Evolutionary conservation across 2,329 filamentous ascomycete species (phyloP).

Genomic region (Niveomyces coronatus): DNA sequence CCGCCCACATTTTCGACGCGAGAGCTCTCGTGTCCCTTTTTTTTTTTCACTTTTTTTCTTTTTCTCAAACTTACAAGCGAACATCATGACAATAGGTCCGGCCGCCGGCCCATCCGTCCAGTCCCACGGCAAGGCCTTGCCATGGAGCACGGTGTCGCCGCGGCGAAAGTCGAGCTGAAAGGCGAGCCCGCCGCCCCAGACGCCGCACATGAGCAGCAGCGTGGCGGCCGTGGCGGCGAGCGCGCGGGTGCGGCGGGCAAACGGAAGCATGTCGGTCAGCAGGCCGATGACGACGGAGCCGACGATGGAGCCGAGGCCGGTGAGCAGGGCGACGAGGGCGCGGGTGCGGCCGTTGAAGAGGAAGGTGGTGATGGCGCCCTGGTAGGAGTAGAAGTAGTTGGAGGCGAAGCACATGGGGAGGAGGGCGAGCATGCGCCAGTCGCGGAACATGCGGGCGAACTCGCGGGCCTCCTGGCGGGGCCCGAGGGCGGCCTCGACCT

Average conservation of each 20-base stretch:
- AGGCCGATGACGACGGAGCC: constrained; percentile 56
- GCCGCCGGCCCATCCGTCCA: constrained; percentile 11
- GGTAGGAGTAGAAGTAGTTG: constrained; percentile 74
- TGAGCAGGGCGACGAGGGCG: constrained; percentile 56
- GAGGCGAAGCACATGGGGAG: constrained; percentile 39
- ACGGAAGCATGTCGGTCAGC: constrained; percentile 43
- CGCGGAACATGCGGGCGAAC: constrained; percentile 14
- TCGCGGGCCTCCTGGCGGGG: constrained; percentile 10
- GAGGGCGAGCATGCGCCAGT: constrained; percentile 11
- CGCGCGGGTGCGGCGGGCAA: constrained; percentile 50
- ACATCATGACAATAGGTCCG: constrained; percentile 4
- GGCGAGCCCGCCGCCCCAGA: constrained; percentile 60
- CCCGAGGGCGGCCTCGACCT: constrained; percentile 5
- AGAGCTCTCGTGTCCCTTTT: too few relatives aligned
- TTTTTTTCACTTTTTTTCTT: too few relatives aligned
- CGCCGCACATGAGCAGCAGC: constrained; percentile 51
- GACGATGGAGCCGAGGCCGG: constrained; percentile 60
- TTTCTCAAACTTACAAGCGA: neutral
- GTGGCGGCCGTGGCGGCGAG: constrained; percentile 42
- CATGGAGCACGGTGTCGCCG: constrained; percentile 5
- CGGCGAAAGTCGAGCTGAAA: constrained; percentile 46
- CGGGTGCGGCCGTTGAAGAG: constrained; percentile 63
- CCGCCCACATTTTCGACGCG: too few relatives aligned
- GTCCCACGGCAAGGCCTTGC: constrained; percentile 14
- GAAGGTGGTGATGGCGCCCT: constrained; percentile 58